Evolutionary conservation across 2,329 filamentous ascomycete species (phyloP).

Genomic region (Dactylella cylindrospora): DNA sequence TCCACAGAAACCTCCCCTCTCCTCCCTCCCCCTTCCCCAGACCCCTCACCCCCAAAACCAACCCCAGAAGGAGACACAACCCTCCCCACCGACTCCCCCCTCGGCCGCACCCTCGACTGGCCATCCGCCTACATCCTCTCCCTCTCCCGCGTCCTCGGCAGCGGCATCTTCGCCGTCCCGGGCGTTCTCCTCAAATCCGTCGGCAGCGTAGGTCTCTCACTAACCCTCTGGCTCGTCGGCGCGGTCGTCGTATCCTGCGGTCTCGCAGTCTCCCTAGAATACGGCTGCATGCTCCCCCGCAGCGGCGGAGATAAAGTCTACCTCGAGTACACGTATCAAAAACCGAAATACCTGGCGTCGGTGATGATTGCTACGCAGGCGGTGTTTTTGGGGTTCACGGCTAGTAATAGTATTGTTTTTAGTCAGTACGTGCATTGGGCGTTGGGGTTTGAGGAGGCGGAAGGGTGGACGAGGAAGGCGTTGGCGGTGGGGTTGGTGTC

Average conservation of each 20-base stretch:
- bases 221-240: constrained; percentile 65
- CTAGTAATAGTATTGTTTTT: constrained; percentile 70
- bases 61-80: too few relatives aligned
- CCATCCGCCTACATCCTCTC: constrained; percentile 31
- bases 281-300: constrained; percentile 69
- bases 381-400: constrained; percentile 66
- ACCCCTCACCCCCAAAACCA: too few relatives aligned
- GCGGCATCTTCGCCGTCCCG: constrained; percentile 65
- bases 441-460: constrained; percentile 56
- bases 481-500: constrained; percentile 63
- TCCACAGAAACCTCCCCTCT: too few relatives aligned
- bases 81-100: too few relatives aligned
- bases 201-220: constrained; percentile 65
- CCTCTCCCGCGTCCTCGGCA: constrained; percentile 36
- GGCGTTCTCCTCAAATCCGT: constrained; percentile 66
- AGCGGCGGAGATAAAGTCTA: constrained; percentile 71
- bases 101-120: constrained; percentile 32
- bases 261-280: constrained; percentile 65
- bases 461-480: constrained; percentile 58
- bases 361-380: constrained; percentile 66
- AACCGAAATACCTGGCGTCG: constrained; percentile 65
- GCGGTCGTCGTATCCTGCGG: constrained; percentile 64
- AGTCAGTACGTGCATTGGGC: too few relatives aligned
- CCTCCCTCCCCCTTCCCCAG: too few relatives aligned
- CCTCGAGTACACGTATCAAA: constrained; percentile 67